Conservation (phyloP, 352 stramenopile genomes). For the Phytophthora podocarpi region DNA sequence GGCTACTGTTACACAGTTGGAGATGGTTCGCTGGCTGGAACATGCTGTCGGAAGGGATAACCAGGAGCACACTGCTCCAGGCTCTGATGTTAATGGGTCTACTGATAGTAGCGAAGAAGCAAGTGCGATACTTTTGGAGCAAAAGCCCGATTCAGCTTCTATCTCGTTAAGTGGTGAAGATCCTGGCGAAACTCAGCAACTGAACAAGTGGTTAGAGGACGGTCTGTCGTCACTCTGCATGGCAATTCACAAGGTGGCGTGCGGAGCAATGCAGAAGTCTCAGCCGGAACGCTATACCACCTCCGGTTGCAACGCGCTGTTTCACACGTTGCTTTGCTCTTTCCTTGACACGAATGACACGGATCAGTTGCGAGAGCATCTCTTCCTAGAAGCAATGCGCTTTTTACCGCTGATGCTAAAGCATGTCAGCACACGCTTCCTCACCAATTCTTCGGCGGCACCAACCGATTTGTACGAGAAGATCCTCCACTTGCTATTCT, state of each 20-base stretch:
- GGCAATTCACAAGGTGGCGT: constrained; percentile 85
- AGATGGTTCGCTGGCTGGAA: constrained; percentile 60
- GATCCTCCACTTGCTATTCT: constrained; percentile 71
- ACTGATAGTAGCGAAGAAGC: constrained; percentile 28
- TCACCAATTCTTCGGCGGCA: constrained; percentile 29
- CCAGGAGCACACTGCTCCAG: neutral
- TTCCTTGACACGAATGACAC: constrained; percentile 64
- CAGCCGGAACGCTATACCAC: constrained; percentile 79
- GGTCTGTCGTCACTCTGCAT: constrained; percentile 83
- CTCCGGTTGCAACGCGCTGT: constrained; percentile 77
- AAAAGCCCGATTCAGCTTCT: constrained; percentile 30
- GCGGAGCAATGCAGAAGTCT: constrained; percentile 82
- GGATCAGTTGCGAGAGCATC: constrained; percentile 69
- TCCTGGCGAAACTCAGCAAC: constrained; percentile 23
- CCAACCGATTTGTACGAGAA: constrained; percentile 38
- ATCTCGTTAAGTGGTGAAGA: constrained; percentile 18
- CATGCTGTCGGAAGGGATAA: constrained; percentile 26
- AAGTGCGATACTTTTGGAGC: constrained; percentile 34
- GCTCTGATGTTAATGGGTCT: constrained; percentile 1
- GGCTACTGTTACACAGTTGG: constrained; percentile 25
- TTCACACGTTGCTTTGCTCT: constrained; percentile 81
- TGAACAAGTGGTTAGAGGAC: constrained; percentile 67
- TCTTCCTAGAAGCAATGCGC: constrained; percentile 73
- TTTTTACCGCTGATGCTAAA: constrained; percentile 79
- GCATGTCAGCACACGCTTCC: constrained; percentile 43